These are phyloP conservation scores for Akanthomyces muscarius DNA, from an alignment of 2,329 filamentous ascomycete genomes.

Conservation along the genomic window DNA sequence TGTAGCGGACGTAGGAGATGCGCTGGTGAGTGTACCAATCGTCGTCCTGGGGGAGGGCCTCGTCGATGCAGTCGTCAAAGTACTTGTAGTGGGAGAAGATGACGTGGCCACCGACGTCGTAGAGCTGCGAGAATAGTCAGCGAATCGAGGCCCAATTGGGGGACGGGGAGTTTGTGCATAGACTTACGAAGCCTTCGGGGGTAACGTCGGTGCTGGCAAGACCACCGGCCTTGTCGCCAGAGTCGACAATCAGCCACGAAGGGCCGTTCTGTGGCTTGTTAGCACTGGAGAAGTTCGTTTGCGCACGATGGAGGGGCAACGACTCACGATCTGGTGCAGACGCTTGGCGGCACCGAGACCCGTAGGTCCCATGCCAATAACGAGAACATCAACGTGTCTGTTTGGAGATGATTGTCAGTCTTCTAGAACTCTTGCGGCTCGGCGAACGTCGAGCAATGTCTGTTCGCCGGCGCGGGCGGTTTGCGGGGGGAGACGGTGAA, in stretches of 20 bases:
- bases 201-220: conserved; percentile 94
- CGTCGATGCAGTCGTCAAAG: conserved; percentile 98
- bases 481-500: conserved; percentile 19
- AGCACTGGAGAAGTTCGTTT: conserved; percentile 23
- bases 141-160: not conserved
- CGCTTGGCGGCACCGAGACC: conserved; percentile 94
- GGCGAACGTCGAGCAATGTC: not conserved
- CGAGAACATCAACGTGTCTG: conserved; percentile 84
- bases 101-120: conserved; percentile 97
- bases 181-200: conserved; percentile 91
- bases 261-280: conserved; percentile 64
- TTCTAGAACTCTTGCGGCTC: not conserved
- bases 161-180: conserved; percentile 17
- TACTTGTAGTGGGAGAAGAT: conserved; percentile 99
- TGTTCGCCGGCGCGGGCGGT: not conserved
- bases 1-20: conserved; percentile 98
- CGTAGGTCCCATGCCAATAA: conserved; percentile 90
- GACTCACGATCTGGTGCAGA: conserved; percentile 85
- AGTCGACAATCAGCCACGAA: conserved; percentile 95
- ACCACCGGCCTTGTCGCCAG: conserved; percentile 87
- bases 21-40: conserved; percentile 99
- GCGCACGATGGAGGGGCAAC: conserved; percentile 20
- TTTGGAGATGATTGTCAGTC: not conserved
- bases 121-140: conserved; percentile 59
- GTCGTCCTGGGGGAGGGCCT: conserved; percentile 86